Conservation (phyloP, 2,329 filamentous ascomycete species). For the Hypoxylon sp. region DNA sequence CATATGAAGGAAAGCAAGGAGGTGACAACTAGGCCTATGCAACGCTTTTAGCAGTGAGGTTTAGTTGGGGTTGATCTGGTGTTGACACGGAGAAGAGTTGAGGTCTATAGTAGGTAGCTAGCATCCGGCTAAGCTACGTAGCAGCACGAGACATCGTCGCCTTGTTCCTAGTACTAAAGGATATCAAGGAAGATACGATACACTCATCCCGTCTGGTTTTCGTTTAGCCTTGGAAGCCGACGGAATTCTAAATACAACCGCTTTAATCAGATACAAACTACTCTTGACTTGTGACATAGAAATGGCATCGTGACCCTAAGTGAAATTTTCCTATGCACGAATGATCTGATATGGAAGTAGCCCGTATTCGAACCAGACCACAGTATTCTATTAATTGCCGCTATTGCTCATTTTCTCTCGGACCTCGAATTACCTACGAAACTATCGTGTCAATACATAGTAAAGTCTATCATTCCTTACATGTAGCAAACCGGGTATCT, state of each 20-base stretch:
- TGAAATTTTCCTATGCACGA: neutral
- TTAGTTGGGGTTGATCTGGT: neutral
- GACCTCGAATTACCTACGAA: neutral
- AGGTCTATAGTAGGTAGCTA: neutral
- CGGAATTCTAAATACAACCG: neutral
- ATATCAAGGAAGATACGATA: neutral
- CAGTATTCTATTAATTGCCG: neutral
- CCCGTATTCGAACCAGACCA: neutral
- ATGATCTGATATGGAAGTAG: neutral
- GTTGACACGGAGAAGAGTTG: neutral
- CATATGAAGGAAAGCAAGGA: neutral
- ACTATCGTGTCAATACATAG: slow-evolving; percentile 11
- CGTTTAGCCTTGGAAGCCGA: neutral
- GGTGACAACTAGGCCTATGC: neutral
- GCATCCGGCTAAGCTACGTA: too few relatives aligned
- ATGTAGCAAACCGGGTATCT: slow-evolving; percentile 21
- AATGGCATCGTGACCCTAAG: too few relatives aligned
- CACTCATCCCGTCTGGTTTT: neutral
- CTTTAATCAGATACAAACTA: neutral
- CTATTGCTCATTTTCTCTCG: neutral
- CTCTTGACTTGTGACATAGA: neutral
- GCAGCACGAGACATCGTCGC: neutral
- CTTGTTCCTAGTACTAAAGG: neutral
- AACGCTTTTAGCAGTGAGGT: neutral
- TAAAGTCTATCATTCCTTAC: neutral